Base-by-base conservation (phyloP, 345 rosid genomes). In the Aquilaria sinensis region DNA sequence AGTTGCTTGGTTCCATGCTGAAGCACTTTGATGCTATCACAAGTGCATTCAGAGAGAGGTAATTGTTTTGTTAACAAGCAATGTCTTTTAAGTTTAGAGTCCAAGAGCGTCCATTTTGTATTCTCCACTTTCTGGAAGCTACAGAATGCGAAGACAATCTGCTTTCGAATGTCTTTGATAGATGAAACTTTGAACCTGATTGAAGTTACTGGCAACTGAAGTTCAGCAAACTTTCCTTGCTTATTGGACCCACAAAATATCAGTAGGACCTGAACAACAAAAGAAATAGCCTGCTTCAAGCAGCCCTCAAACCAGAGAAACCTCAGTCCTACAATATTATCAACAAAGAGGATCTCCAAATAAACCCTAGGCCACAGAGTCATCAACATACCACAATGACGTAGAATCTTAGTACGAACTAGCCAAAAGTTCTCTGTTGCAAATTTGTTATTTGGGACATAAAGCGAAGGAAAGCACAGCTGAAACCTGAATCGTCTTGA, bases 301-400 rank as follows among this genome's bases (percentile, higher is more conserved):
- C 80, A 80, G 66, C 93, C 96, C 80, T 90, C 89, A 76, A 88
- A 85, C 59, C 70, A 31, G 10, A 88, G 74, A 67, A 81, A 67
- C 77, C 84, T 80, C 68, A 88, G 70, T 51, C 97, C 96, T 75
- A 66, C 83, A 31, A 78, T 56, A 70, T 72, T 88, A 67, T 86
- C 83, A 3, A 88, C 73, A 71, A 90, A 81, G 71, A 85, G 82
- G 80, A 88, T 82, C 84, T 90, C 96, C 83, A 90, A 75, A 60
- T 83, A 69, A 62, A 86, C 82, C 69, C 72, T 81, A 63, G 96
- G 96, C 93, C 89, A 80, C 41, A 63, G 37, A 56, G 67, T 60
- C 66, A 62, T 74, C 69, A 88, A 61, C 47, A 54, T 70, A 75
- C 97, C 97, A 75, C 74, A 60, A 34, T 67, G 84, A 75, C 78